A percentile compares a stretch with the other conserved stretches of the same genome.
Conservation (phyloP, 805 yeast genomes). For the Ogataea trehaloabstinens region DNA sequence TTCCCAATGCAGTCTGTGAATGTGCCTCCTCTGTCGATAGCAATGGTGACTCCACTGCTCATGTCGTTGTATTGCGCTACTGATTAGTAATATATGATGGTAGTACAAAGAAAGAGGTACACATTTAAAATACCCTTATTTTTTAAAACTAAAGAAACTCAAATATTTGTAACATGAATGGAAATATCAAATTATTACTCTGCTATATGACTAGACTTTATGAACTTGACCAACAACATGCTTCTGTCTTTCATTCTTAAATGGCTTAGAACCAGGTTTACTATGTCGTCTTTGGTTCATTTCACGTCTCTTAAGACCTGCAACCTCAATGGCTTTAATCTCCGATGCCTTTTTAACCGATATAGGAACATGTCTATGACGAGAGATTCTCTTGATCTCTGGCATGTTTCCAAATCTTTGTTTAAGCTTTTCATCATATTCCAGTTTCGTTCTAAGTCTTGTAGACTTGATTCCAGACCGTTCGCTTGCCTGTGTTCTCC, state of each 20-base stretch:
- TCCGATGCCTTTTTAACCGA: conserved; percentile 88
- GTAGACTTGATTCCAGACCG: conserved; percentile 79
- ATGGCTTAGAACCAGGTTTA: conserved; percentile 57
- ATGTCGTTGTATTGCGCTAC: conserved; percentile 9
- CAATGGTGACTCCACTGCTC: conserved; percentile 35
- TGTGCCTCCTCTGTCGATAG: conserved; percentile 79
- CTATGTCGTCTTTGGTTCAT: conserved; percentile 79
- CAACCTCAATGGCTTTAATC: conserved; percentile 72
- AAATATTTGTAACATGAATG: too few species aligned
- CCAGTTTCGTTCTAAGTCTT: conserved; percentile 76
- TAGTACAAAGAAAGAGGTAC: too few species aligned
- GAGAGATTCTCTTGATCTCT: conserved; percentile 82
- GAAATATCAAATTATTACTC: too few species aligned
- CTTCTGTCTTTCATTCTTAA: conserved; percentile 73
- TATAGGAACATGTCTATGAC: conserved; percentile 89
- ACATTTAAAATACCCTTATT: too few species aligned
- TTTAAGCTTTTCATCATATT: conserved; percentile 87
- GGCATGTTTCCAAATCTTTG: conserved; percentile 96
- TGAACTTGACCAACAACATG: conserved; percentile 83
- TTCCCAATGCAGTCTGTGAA: conserved; percentile 74
- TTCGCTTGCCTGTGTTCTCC: conserved; percentile 89
- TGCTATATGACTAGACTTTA: conserved; percentile 42
- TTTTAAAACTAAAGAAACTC: too few species aligned
- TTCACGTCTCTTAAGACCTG: conserved; percentile 75
- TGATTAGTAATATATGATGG: too few species aligned